phyloP scores from a whole-genome alignment of 805 yeast species.

The Saccharomycopsis oosterbeekiorum region DNA sequence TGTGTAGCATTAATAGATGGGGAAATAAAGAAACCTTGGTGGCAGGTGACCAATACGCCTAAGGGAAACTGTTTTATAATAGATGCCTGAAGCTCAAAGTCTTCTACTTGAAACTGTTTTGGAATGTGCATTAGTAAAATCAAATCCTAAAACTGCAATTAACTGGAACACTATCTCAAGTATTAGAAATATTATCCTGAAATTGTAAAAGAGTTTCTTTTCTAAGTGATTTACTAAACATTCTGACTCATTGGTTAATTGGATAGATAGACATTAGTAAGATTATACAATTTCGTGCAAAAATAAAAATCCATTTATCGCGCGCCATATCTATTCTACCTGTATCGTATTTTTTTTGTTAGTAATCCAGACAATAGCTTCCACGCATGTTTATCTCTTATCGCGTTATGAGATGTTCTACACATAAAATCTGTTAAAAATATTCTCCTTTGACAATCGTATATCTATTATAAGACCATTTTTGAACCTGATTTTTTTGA shows the following conservation, averaged over 20 bases:
- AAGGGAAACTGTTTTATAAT: background rate
- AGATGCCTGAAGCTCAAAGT: background rate
- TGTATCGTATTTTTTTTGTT: background rate
- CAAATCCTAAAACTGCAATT: background rate
- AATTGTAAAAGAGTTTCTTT: background rate
- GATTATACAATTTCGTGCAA: no score
- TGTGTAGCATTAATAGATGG: background rate
- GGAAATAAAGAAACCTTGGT: background rate
- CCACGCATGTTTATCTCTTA: background rate
- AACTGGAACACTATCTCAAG: background rate
- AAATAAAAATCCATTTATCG: no score
- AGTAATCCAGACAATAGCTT: background rate
- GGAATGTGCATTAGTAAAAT: background rate
- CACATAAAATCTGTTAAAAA: background rate
- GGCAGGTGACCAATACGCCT: background rate
- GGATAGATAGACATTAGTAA: background rate
- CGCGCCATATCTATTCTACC: no score
- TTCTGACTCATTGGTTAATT: background rate
- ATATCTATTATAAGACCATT: no score
- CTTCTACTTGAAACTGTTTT: background rate
- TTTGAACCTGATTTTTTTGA: no score
- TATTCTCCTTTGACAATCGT: no score
- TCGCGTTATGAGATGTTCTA: background rate
- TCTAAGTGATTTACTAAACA: background rate
- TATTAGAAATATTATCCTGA: background rate